These are phyloP conservation scores for Aspergillus ochraceoroseus DNA, from an alignment of 2,329 filamentous ascomycete genomes.

Conservation along the genomic window DNA sequence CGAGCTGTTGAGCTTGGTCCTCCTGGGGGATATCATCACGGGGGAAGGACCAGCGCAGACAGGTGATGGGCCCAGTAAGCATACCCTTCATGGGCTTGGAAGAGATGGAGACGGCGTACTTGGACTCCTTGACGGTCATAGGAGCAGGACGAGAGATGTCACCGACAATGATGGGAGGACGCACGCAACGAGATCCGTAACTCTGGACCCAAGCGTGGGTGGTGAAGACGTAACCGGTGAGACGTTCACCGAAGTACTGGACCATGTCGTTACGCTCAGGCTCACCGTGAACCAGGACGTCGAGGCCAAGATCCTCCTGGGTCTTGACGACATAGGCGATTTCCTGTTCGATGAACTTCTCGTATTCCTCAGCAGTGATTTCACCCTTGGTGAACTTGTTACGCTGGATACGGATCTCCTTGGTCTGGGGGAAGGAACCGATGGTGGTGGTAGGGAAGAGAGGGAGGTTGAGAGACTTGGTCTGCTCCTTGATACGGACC, in stretches of 20 bases:
- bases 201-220: conserved; percentile 98
- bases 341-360: conserved; percentile 99
- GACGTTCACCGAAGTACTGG: conserved; percentile 97
- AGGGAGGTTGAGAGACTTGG: conserved; percentile 87
- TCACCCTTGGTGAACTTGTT: conserved; percentile 99
- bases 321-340: conserved; percentile 92
- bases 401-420: conserved; percentile 93
- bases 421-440: conserved; percentile 98
- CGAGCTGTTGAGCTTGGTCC: conserved; percentile 96
- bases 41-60: conserved; percentile 98
- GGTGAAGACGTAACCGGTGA: conserved; percentile 97
- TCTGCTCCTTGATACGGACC: conserved; percentile 77
- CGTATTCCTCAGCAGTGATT: conserved; percentile 86
- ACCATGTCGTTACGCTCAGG: conserved; percentile 99
- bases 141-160: conserved; percentile 94
- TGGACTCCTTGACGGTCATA: conserved; percentile 99
- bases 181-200: conserved; percentile 97
- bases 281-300: conserved; percentile 97
- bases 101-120: conserved; percentile 93
- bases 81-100: conserved; percentile 99
- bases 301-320: conserved; percentile 95
- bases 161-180: conserved; percentile 96
- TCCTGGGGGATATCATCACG: conserved; percentile 99
- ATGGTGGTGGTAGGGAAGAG: conserved; percentile 99
- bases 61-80: conserved; percentile 98